Conservation (phyloP, 2,329 filamentous ascomycete genomes). For the Aaosphaeria arxii region DNA sequence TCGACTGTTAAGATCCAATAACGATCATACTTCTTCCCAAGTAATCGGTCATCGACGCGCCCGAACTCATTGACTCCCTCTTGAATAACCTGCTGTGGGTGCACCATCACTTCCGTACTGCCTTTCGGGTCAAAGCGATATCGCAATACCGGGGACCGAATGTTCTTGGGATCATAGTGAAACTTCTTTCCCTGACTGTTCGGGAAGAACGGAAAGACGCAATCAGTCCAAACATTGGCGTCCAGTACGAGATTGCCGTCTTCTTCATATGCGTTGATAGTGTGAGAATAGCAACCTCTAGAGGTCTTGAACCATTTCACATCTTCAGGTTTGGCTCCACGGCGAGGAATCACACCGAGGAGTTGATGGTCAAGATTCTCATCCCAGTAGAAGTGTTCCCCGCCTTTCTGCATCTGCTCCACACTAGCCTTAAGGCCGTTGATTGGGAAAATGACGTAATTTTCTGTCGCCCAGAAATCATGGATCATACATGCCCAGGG, state of each 20-base stretch:
- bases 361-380: constrained; percentile 29
- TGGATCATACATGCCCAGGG: constrained; percentile 42
- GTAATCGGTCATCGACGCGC: constrained; percentile 41
- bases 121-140: constrained; percentile 33
- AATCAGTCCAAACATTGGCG: constrained; percentile 26
- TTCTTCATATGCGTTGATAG: constrained; percentile 35
- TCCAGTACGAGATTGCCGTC: constrained; percentile 30
- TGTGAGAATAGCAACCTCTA: constrained; percentile 38
- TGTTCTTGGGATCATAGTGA: constrained; percentile 6
- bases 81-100: neutral
- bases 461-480: constrained; percentile 42
- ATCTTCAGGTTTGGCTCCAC: constrained; percentile 5
- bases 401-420: constrained; percentile 38
- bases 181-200: constrained; percentile 33
- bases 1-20: neutral
- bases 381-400: constrained; percentile 37
- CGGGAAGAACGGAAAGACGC: constrained; percentile 35
- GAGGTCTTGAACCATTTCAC: constrained; percentile 35
- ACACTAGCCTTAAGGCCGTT: constrained; percentile 15
- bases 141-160: constrained; percentile 10
- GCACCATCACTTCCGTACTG: constrained; percentile 6
- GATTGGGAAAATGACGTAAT: constrained; percentile 20
- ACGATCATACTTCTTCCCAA: constrained; percentile 32
- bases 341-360: constrained; percentile 18
- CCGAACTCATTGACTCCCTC: constrained; percentile 32